A percentile compares a stretch with the other conserved stretches of the same genome.
Conservation (phyloP, 2,329 filamentous ascomycete genomes). For the Neophaeococcomyces aloes region DNA sequence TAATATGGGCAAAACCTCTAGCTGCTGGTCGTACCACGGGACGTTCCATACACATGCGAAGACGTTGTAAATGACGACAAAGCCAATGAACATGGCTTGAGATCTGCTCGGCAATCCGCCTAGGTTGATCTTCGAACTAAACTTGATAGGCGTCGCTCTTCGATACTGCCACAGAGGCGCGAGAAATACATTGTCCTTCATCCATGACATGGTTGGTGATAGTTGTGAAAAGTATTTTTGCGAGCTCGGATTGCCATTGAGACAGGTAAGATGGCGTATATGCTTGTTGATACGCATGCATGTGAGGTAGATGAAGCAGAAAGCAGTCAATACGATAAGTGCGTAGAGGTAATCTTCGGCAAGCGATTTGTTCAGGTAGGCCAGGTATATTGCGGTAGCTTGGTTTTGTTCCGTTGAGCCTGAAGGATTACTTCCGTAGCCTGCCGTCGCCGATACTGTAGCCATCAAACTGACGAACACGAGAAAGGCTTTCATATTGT, state of each 20-base stretch:
- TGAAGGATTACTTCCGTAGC: conserved; percentile 5
- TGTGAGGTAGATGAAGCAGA: conserved; percentile 58
- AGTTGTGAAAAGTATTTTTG: conserved; percentile 68
- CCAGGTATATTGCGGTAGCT: conserved; percentile 16
- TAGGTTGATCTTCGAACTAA: conserved; percentile 35
- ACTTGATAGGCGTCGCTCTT: conserved; percentile 36
- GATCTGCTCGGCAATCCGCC: conserved; percentile 38
- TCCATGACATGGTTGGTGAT: conserved; percentile 45
- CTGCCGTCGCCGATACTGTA: conserved; percentile 4
- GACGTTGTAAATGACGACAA: conserved; percentile 34
- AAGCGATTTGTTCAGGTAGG: conserved; percentile 43
- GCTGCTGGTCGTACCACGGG: conserved; percentile 29
- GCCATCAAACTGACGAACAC: background rate
- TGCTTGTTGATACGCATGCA: conserved; percentile 53
- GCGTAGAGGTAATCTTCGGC: conserved; percentile 53
- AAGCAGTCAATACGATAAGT: conserved; percentile 52
- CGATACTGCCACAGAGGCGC: conserved; percentile 35
- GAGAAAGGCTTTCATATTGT: conserved; percentile 4
- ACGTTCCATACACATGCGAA: conserved; percentile 42
- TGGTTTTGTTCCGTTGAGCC: conserved; percentile 17
- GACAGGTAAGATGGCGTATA: conserved; percentile 60
- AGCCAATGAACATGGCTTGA: conserved; percentile 32
- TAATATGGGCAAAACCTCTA: conserved; percentile 29
- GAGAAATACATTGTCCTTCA: conserved; percentile 57
- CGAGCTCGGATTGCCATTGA: conserved; percentile 56